Evolutionary conservation across 2,329 filamentous ascomycete genomes (phyloP).

Genomic region (Tolypocladium paradoxum): DNA sequence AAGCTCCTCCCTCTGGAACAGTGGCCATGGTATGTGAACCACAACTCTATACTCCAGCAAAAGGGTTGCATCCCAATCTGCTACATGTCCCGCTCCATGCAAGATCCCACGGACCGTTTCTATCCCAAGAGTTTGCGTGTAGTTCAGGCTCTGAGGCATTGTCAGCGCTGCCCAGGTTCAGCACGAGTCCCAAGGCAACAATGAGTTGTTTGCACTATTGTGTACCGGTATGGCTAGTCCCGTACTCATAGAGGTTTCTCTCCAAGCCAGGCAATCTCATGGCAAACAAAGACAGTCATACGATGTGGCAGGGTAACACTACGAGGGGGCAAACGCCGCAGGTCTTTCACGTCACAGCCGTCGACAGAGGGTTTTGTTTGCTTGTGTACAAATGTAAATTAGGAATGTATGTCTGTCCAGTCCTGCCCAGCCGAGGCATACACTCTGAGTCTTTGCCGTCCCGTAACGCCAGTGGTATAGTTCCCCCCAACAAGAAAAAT

Average conservation of each 20-base stretch:
- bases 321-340: background rate
- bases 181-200: background rate
- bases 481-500: slow-evolving; percentile 1
- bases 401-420: background rate
- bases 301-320: too few species aligned
- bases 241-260: background rate
- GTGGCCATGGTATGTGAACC: too few species aligned
- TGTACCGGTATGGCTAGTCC: background rate
- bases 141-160: background rate
- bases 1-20: too few species aligned
- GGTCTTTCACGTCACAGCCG: background rate
- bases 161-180: too few species aligned
- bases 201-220: background rate
- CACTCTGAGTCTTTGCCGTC: background rate
- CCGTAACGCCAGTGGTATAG: slow-evolving; percentile 10
- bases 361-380: background rate
- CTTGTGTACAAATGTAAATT: background rate
- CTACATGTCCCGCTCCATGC: background rate
- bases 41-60: too few species aligned
- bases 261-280: background rate
- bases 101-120: background rate
- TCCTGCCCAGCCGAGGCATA: slow-evolving; percentile 1
- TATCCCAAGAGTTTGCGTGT: too few species aligned
- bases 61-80: too few species aligned
- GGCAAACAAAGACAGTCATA: background rate